Base-by-base conservation (phyloP, 192 early-diverging fungal species). In the Coemansia sp. region DNA sequence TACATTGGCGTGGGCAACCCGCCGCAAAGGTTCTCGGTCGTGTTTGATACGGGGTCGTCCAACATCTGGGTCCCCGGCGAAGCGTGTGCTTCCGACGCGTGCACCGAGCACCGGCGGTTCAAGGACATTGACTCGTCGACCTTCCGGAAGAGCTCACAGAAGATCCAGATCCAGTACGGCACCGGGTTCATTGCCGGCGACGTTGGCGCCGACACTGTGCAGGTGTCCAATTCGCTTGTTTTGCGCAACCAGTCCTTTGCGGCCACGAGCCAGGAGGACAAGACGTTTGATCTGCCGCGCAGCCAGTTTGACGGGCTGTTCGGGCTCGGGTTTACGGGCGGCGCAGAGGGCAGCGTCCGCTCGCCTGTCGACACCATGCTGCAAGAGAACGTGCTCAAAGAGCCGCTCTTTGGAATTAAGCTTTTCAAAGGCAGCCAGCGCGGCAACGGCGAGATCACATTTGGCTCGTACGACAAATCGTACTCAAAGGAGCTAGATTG, bases 151-250 rank as follows among this genome's bases (percentile, higher is more conserved):
- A 69, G 60, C 18, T 24, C 44, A 5, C 60, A 80, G 30, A 81
- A 84, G 49, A 97, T 99, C 80, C 86, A 91, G 32, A 96, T 99
- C 66, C 93, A 88, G 54, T 99, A 99, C 58, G 95, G 95, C 32
- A 86, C 88, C 30, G 97, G 95, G 16, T 84, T 89, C 12, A 84
- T 99, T 38, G 95, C 97, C 56, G 97, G 97, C 21, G 84, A 97
- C 55, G 89, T 98, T 55, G 89, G 88, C 69, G 69, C 79, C 43
- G 95, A 97, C 51, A 79, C 63, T 1, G 63, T 79, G 19, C 65
- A 69, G 25, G 65, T 79, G 9, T 45, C 81, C 5, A 65, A 58
- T 11, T 54, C 63, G 2, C 67, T 78, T 23, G 38, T 60, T 5
- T 57, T 80, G 16, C 60, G 46, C 1, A 78, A 72, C 53, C 82